Conservation (phyloP, 257 asterid species). For the Nicotiana undulata region DNA sequence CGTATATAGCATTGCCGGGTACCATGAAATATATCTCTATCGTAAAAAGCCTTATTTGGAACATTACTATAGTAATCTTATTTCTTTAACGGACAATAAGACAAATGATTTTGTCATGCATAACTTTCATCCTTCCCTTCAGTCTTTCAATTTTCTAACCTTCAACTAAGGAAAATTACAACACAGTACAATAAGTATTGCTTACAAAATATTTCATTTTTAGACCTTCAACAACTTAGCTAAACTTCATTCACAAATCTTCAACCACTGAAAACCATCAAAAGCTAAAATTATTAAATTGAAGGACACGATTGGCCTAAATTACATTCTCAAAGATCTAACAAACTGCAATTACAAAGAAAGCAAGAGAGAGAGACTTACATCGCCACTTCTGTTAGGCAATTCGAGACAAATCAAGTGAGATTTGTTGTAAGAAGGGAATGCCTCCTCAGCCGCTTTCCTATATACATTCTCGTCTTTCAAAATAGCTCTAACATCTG, state of each 20-base stretch:
- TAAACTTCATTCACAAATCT: not conserved
- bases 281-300: not conserved
- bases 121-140: not conserved
- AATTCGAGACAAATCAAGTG: conserved; percentile 81
- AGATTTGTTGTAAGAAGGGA: conserved; percentile 79
- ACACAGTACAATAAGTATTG: not conserved
- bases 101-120: not conserved
- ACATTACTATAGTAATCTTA: not conserved
- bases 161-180: not conserved
- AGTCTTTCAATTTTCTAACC: not conserved
- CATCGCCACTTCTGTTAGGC: conserved; percentile 93
- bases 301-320: not conserved
- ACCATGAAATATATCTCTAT: not conserved
- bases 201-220: not conserved
- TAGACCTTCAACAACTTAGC: not conserved
- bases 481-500: conserved; percentile 74
- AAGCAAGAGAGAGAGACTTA: conserved; percentile 23
- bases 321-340: not conserved
- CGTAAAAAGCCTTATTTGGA: not conserved
- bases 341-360: not conserved
- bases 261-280: not conserved
- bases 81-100: not conserved
- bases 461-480: conserved; percentile 53
- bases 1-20: not conserved
- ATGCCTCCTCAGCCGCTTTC: conserved; percentile 68